Evolutionary conservation across 2,329 filamentous ascomycete species (phyloP).

Genomic region (Microsporum audouinii): DNA sequence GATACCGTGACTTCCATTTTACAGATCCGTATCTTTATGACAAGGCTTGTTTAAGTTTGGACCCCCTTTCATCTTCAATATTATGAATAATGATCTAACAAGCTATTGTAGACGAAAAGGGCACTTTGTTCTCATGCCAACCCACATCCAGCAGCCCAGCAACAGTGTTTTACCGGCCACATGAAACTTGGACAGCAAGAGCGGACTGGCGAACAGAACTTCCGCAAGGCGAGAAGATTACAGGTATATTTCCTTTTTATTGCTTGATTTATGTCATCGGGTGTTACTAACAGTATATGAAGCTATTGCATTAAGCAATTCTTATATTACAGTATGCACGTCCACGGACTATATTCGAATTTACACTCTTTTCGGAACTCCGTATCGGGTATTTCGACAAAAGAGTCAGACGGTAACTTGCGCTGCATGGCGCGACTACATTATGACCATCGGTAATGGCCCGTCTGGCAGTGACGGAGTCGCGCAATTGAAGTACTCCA

Average conservation of each 20-base stretch:
- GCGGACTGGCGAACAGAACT: conserved; percentile 81
- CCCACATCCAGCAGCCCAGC: conserved; percentile 57
- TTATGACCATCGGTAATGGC: conserved; percentile 92
- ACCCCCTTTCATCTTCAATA: conserved; percentile 5
- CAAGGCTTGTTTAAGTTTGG: conserved; percentile 69
- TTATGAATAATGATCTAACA: background rate
- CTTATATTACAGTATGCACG: conserved; percentile 82
- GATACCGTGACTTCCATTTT: conserved; percentile 90
- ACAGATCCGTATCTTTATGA: conserved; percentile 94
- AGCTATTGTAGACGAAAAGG: conserved; percentile 50
- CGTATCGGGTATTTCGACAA: conserved; percentile 77
- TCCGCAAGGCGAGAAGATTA: conserved; percentile 76
- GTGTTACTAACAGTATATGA: conserved; percentile 4
- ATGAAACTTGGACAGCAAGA: conserved; percentile 89
- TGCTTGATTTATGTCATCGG: background rate
- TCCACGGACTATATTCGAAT: conserved; percentile 79
- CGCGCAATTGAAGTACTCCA: conserved; percentile 72
- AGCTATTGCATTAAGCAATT: conserved; percentile 82
- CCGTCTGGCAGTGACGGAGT: conserved; percentile 67
- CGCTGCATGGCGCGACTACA: conserved; percentile 87
- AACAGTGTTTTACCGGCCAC: conserved; percentile 87
- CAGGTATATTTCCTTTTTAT: conserved; percentile 26
- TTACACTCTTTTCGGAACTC: conserved; percentile 85
- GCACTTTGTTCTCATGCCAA: conserved; percentile 73
- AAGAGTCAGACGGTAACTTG: conserved; percentile 92